A percentile compares a stretch with the other conserved stretches of the same genome.
These are phyloP conservation scores for Neoboletus magnificus DNA, from an alignment of 768 basidiomycete species.

Conservation along the genomic window DNA sequence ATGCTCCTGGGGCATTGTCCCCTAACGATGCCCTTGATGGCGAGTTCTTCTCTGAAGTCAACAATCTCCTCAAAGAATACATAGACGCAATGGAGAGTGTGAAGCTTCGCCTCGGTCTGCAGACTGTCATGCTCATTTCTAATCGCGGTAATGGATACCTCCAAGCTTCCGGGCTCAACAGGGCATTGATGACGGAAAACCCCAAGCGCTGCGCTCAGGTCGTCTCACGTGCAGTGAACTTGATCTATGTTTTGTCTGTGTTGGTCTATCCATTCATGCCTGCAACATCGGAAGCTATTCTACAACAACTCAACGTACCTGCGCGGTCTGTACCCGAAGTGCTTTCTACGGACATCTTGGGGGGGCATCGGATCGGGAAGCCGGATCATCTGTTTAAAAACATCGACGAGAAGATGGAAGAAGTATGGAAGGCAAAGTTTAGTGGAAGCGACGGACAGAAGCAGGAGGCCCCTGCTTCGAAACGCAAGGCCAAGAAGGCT, in stretches of 20 bases:
- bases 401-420: conserved; percentile 88
- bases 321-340: conserved; percentile 72
- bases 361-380: conserved; percentile 79
- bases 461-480: conserved; percentile 42
- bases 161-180: conserved; percentile 89
- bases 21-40: conserved; percentile 63
- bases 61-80: conserved; percentile 75
- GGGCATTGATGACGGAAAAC: conserved; percentile 77
- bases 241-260: conserved; percentile 87
- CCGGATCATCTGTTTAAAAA: conserved; percentile 91
- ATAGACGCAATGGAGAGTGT: conserved; percentile 87
- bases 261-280: conserved; percentile 97
- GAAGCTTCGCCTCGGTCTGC: conserved; percentile 83
- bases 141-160: conserved; percentile 89
- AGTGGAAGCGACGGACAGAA: conserved; percentile 56
- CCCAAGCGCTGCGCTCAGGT: conserved; percentile 89
- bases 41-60: conserved; percentile 78
- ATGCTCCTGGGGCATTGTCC: conserved; percentile 65
- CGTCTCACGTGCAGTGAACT: conserved; percentile 82
- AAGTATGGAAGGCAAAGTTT: conserved; percentile 77
- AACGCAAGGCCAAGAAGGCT: conserved; percentile 55
- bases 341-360: conserved; percentile 78
- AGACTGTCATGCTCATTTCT: conserved; percentile 87
- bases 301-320: conserved; percentile 86
- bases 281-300: conserved; percentile 74